Base-by-base conservation (phyloP, 768 basidiomycete species). In the Leccinum boreale region DNA sequence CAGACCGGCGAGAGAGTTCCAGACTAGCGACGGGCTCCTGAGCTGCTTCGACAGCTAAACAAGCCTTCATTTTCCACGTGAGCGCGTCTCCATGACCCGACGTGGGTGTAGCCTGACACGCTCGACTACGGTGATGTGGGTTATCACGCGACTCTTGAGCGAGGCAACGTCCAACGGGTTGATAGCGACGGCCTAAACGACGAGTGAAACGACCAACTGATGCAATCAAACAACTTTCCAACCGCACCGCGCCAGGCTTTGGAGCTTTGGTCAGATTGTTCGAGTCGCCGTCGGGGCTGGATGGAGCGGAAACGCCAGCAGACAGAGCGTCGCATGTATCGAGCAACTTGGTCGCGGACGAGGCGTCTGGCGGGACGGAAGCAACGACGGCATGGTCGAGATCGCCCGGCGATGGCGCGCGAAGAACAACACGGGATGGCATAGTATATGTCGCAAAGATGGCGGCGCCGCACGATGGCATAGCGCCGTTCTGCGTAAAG, bases 121-220 rank as follows among this genome's bases (percentile, higher is more conserved):
- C 50, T 69, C 66, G 49, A 64, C 47, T 3, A 35, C 45, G 11
- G 50, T 29, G 24, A 66, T 21, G n/a, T 66, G 60, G 50, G 15
- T 39, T 9, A 39, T 39, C 39, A 46, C 3, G 21, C 45, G 23
- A 46, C 21, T 46, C 21, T 46, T 23, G 45, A 46, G 5, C 45
- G 24, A 24, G 23, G 24, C 46, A 24, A 47, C 45, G 12, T 46
- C 45, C 21, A 6, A 46, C 45, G 21, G 2, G 46, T 8, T 47
- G 46, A 15, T 9, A 8, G 21, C 23, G 14, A 15, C 5, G 21
- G 14, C 23, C 8, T 47, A 23, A 24, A 15, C 46, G 46, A 47
- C 46, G 24, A 24, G 46, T 24, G 24, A 46, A 23, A 46, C 45
- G 21, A 21, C 45, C 45, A 23, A 23, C 19, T 46, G 21, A 46